phyloP scores from a whole-genome alignment of 306 rosid species.

The Glycine soja region DNA sequence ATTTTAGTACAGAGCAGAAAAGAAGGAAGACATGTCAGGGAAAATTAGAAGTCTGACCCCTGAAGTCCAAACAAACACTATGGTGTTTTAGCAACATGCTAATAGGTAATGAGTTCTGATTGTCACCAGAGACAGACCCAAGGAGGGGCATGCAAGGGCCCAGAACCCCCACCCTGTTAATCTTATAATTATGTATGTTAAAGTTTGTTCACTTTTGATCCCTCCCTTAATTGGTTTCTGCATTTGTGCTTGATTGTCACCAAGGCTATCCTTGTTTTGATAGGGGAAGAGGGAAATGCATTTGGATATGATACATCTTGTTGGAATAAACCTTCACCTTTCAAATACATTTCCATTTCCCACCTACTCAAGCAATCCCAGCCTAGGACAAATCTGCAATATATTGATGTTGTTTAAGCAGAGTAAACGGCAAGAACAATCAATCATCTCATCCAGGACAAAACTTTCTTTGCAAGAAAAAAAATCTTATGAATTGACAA shows the following conservation, averaged over 20 bases:
- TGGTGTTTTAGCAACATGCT: background rate
- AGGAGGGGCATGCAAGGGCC: too few species aligned
- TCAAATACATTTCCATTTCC: constrained; percentile 18
- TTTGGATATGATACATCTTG: background rate
- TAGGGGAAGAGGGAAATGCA: background rate
- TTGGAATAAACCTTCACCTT: background rate
- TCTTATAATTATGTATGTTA: background rate
- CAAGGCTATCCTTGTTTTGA: background rate
- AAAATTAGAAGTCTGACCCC: background rate
- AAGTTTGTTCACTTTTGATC: background rate
- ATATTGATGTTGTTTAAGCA: background rate
- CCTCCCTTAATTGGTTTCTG: background rate
- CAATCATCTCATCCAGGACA: background rate
- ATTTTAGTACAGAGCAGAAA: too few species aligned
- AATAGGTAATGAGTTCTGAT: background rate
- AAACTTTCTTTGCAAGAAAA: constrained; percentile 18
- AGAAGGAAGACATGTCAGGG: background rate
- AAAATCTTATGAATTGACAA: background rate
- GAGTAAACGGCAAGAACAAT: background rate
- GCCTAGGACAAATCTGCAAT: background rate
- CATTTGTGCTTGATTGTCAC: background rate
- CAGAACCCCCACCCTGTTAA: too few species aligned
- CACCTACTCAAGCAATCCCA: background rate
- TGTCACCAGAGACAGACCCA: background rate
- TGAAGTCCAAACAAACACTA: constrained; percentile 20